A percentile compares a stretch with the other conserved stretches of the same genome.
These are phyloP conservation scores for Cystoderma amianthinum DNA, from an alignment of 768 basidiomycete species.

Conservation along the genomic window DNA sequence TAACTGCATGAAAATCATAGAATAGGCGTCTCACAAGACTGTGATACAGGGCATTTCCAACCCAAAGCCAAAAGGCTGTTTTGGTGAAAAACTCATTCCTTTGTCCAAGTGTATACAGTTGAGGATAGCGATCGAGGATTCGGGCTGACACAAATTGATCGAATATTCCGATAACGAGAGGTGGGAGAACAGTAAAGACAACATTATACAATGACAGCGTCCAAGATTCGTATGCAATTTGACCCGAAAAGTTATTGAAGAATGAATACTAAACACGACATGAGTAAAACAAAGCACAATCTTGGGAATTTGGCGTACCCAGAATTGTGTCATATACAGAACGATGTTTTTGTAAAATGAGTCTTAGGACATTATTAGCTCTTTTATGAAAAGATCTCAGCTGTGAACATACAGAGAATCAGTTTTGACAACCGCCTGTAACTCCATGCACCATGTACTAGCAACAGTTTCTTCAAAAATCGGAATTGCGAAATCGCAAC, in stretches of 20 bases:
- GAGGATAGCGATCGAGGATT: conserved; percentile 94
- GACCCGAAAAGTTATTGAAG: conserved; percentile 99
- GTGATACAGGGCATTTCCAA: conserved; percentile 85
- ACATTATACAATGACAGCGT: conserved; percentile 96
- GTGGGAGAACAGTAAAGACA: conserved; percentile 91
- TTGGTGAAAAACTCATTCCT: conserved; percentile 90
- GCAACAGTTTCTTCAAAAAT: conserved; percentile 86
- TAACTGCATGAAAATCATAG: no score
- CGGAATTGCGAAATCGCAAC: conserved; percentile 98
- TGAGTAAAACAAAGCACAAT: conserved; percentile 1
- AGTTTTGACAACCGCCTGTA: conserved; percentile 93
- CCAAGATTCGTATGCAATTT: conserved; percentile 98
- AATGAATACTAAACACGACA: conserved; percentile 72
- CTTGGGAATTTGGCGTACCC: conserved; percentile 45
- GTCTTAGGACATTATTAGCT: conserved; percentile 35
- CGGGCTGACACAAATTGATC: conserved; percentile 98
- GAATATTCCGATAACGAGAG: conserved; percentile 95
- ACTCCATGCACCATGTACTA: conserved; percentile 99
- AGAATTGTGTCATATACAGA: conserved; percentile 97
- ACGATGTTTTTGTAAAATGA: conserved; percentile 99
- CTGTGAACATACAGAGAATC: conserved; percentile 72
- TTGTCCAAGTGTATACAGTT: conserved; percentile 92
- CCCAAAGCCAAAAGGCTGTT: conserved; percentile 89
- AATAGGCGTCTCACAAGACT: conserved; percentile 70
- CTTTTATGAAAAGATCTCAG: background rate